Percentiles rank a stretch among this genome's conserved stretches.
Conservation (phyloP, 768 basidiomycete genomes). For the Ramaria sp. region DNA sequence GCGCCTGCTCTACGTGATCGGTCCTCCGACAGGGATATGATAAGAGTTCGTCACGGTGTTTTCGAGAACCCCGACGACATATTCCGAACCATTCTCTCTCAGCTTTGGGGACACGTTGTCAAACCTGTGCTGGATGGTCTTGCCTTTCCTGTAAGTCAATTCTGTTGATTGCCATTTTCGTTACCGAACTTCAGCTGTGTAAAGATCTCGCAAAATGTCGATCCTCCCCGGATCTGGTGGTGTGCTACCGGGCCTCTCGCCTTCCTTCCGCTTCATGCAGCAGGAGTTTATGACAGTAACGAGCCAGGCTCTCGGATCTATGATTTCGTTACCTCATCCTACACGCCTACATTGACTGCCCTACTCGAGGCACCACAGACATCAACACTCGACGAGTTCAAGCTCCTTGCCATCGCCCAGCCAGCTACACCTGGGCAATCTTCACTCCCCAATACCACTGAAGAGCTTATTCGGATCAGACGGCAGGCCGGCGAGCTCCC, state of each 20-base stretch:
- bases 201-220: not conserved
- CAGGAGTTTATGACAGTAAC: conserved; percentile 16
- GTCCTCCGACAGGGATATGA: conserved; percentile 3
- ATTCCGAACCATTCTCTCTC: too few relatives aligned
- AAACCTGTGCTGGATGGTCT: conserved; percentile 9
- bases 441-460: conserved; percentile 1
- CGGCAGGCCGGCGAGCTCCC: not conserved
- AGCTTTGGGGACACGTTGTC: conserved; percentile 3
- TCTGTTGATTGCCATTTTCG: too few relatives aligned
- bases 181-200: too few relatives aligned
- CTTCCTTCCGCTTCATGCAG: conserved; percentile 26
- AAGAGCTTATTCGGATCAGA: conserved; percentile 2
- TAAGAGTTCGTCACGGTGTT: not conserved
- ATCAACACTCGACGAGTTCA: not conserved
- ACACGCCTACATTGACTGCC: conserved; percentile 18
- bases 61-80: not conserved
- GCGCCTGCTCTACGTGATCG: not conserved
- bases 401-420: not conserved
- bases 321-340: conserved; percentile 20
- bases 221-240: conserved; percentile 13
- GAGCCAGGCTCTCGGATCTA: conserved; percentile 5
- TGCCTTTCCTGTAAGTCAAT: not conserved
- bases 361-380: conserved; percentile 12
- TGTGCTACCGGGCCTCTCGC: conserved; percentile 21
- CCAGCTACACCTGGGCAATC: not conserved